Evolutionary conservation across 2,329 filamentous ascomycete species (phyloP).

Genomic region (Sporothrix brunneoviolacea): DNA sequence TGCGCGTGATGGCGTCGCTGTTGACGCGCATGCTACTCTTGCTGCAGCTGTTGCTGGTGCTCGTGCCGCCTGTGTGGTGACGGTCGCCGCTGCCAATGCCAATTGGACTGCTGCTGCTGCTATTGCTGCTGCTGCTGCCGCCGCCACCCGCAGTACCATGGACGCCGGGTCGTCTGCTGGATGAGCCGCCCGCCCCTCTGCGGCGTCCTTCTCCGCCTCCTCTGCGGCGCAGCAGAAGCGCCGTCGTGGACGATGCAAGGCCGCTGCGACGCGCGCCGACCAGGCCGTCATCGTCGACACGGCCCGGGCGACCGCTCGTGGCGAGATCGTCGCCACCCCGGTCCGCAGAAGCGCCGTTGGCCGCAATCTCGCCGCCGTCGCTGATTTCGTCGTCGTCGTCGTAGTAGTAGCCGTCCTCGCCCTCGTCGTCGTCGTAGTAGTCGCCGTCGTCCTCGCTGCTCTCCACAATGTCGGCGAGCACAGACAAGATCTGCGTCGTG

Average conservation of each 20-base stretch:
- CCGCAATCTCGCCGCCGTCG: not conserved
- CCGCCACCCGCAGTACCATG: no score
- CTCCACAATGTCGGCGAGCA: constrained; percentile 55
- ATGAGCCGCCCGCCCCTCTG: no score
- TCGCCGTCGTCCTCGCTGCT: constrained; percentile 37
- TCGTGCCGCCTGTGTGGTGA: not conserved
- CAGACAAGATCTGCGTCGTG: constrained; percentile 58
- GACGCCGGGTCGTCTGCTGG: no score
- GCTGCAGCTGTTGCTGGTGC: constrained; percentile 23
- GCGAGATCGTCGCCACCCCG: not conserved
- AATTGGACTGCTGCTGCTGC: not conserved
- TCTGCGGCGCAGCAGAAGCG: constrained; percentile 11
- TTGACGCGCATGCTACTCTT: constrained; percentile 48
- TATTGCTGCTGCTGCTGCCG: constrained; percentile 6
- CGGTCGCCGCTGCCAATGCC: constrained; percentile 4
- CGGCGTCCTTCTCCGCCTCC: no score
- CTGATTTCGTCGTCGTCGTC: not conserved
- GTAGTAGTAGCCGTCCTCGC: constrained; percentile 12
- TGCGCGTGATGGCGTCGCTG: constrained; percentile 57
- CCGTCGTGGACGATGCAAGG: constrained; percentile 1
- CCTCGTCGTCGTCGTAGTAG: constrained; percentile 31
- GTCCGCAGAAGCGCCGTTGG: not conserved
- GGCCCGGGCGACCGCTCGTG: not conserved
- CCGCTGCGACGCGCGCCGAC: constrained; percentile 13
- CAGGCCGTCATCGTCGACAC: constrained; percentile 7